phyloP scores from a whole-genome alignment of 176 grass and related monocot genomes.

The Puccinellia tenuiflora region DNA sequence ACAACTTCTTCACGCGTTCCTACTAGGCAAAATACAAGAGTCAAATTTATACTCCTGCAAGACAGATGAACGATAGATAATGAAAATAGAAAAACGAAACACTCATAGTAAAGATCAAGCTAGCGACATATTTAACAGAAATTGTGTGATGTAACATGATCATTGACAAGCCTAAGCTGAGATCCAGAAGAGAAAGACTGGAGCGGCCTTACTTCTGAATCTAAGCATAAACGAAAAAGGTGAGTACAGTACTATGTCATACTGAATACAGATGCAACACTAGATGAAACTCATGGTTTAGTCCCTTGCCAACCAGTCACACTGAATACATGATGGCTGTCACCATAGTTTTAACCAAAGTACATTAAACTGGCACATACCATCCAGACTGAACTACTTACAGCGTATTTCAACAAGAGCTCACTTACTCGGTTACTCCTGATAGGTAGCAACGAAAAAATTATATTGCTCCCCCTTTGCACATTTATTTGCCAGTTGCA shows the following conservation, averaged over 20 bases:
- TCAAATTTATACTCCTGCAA: too few relatives aligned
- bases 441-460: not conserved
- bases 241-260: too few relatives aligned
- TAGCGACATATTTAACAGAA: too few relatives aligned
- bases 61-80: too few relatives aligned
- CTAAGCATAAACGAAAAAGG: not conserved
- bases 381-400: not conserved
- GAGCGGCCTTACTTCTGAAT: not conserved
- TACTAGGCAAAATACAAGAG: too few relatives aligned
- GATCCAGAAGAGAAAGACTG: too few relatives aligned
- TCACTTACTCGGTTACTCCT: not conserved
- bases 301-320: not conserved
- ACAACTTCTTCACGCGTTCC: too few relatives aligned
- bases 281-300: not conserved
- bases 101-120: too few relatives aligned
- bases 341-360: not conserved
- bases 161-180: too few relatives aligned
- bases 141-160: too few relatives aligned
- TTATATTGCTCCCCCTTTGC: not conserved
- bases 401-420: not conserved
- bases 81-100: too few relatives aligned
- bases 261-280: not conserved
- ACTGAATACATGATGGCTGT: not conserved
- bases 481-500: not conserved
- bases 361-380: not conserved